phyloP scores from a whole-genome alignment of 805 yeast genomes.

The Tetrapisispora taiwanensis region DNA sequence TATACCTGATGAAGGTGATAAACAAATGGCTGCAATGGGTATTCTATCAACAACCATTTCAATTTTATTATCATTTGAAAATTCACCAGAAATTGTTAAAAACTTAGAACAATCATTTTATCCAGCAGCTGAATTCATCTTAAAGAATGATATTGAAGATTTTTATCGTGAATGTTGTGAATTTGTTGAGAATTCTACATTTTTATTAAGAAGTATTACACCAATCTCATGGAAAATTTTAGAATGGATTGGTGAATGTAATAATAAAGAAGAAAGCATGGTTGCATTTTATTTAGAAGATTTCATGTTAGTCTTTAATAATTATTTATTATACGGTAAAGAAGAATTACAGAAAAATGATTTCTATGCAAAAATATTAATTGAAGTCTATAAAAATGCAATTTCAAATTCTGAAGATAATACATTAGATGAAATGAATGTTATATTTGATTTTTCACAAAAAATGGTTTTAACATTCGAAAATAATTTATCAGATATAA shows the following conservation, averaged over 20 bases:
- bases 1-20: constrained; percentile 44
- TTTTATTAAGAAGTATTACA: constrained; percentile 48
- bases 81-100: constrained; percentile 54
- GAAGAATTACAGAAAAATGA: constrained; percentile 40
- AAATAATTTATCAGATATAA: constrained; percentile 33
- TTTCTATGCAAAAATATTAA: constrained; percentile 39
- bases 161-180: constrained; percentile 71
- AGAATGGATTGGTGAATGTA: constrained; percentile 35
- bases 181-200: constrained; percentile 58
- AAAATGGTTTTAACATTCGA: constrained; percentile 52
- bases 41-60: constrained; percentile 75
- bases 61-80: constrained; percentile 71
- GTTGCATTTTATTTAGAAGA: constrained; percentile 69
- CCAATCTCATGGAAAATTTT: constrained; percentile 70
- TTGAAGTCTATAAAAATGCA: constrained; percentile 39
- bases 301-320: constrained; percentile 59
- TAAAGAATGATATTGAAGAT: constrained; percentile 57
- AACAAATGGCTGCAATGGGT: constrained; percentile 74
- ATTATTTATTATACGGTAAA: constrained; percentile 55
- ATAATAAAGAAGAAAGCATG: constrained; percentile 33
- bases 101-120: constrained; percentile 56
- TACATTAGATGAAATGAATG: constrained; percentile 45
- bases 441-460: constrained; percentile 55
- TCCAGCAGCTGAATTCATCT: constrained; percentile 61
- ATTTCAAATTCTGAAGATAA: constrained; percentile 34